Evolutionary conservation across 192 early-diverging fungal genomes (phyloP), one percentile per base, ranked within the genome.

Genomic region (Rhizoclosmatium globosum): DNA sequence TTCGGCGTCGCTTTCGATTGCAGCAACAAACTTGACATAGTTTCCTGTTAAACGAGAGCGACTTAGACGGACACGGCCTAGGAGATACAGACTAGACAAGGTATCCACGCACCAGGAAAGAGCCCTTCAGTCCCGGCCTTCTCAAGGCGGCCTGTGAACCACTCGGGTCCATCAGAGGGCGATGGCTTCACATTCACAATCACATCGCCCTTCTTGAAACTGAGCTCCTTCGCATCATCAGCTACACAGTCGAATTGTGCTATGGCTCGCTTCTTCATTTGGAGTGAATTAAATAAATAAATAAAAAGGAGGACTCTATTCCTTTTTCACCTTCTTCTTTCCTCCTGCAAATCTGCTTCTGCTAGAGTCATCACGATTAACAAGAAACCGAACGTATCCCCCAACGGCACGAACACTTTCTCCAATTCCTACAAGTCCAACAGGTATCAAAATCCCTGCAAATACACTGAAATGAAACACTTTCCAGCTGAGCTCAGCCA

Each of bases 201-300:
- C 42, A 87, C 80, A 57, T 85, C 87, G 19, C 90, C 90, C 62
- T 83, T 84, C 7, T 64, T 75, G 64, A 92, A 92, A 0, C 88
- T 81, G 60, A 92, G 84, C 71, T 92, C 91, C 13, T 82, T 82
- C 11, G 79, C 81, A 41, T 88, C 86, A 61, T 92, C 91, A 9
- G 87, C 91, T 41, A 71, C 53, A 65, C 91, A 92, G 61, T 91
- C 87, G 75, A 84, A 92, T 43, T 90, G 53, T 44, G 89, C 91
- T 23, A 83, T 86, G 45, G 89, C 89, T 13, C 61, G 68, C 62
- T 61, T 44, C 50, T 38, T 17, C 66, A 42, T 68, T 31, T 31
- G 0, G 31, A 6, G 15, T 68, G 31, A 62, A 19, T 19, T 19
- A 62, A 7, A 21, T 62, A 19, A 19, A 19, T 62, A 53, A 13